phyloP scores from a whole-genome alignment of 2,329 filamentous ascomycete genomes.

The Lachnellula arida region DNA sequence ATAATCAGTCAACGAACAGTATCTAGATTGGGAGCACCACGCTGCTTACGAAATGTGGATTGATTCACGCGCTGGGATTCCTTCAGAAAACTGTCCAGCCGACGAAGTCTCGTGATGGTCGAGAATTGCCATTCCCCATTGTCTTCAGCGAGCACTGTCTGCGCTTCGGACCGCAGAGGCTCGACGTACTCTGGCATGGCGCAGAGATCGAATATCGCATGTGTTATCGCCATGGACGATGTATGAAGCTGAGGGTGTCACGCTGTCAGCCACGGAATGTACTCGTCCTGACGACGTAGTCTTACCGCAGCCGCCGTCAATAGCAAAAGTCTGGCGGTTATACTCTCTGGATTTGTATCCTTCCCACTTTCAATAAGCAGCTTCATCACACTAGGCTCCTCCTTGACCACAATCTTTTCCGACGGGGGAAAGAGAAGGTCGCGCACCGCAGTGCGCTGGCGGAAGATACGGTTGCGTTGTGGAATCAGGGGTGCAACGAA shows the following conservation, averaged over 20 bases:
- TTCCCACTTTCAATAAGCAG: not conserved
- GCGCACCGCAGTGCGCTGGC: not conserved
- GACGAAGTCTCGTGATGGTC: not conserved
- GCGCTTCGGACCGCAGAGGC: not conserved
- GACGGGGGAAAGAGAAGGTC: not conserved
- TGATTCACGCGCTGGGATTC: not conserved
- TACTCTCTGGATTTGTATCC: not conserved
- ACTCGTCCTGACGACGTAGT: not conserved
- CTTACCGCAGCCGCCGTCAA: not conserved
- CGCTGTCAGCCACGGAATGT: not conserved
- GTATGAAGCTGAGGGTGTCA: not conserved
- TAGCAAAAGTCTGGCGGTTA: not conserved
- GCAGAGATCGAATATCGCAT: constrained; percentile 2
- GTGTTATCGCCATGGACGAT: not conserved
- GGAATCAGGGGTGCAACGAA: not conserved
- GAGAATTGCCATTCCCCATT: not conserved
- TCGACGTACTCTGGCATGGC: not conserved
- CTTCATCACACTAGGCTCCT: not conserved
- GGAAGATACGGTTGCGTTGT: not conserved
- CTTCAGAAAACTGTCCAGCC: constrained; percentile 5
- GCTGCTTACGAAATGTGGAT: not conserved
- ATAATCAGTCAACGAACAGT: not conserved
- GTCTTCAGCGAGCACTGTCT: not conserved
- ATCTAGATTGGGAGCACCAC: not conserved
- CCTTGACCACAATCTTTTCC: not conserved